Percentiles rank a stretch among this genome's conserved stretches.
Evolutionary conservation across 495 filamentous ascomycete genomes (phyloP).

Genomic region (Lophium mytilinum): DNA sequence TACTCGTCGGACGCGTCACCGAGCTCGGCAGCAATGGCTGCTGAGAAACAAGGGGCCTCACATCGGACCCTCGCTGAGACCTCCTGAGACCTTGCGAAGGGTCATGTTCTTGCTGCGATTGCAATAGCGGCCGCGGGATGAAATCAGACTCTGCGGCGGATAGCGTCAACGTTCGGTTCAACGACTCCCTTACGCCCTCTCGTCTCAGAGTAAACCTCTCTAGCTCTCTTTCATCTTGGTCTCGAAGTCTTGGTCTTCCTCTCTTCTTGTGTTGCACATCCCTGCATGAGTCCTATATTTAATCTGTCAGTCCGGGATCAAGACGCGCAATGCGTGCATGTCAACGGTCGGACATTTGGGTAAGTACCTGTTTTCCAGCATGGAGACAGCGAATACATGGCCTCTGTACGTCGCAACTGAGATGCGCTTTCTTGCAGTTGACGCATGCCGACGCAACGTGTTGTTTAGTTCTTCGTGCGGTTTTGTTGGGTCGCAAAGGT

Average conservation of each 20-base stretch:
- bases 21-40: not conserved
- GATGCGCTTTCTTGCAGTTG: conserved; percentile 94
- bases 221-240: conserved; percentile 50
- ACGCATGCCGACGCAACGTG: conserved; percentile 96
- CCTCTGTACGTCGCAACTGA: conserved; percentile 63
- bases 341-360: conserved; percentile 1
- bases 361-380: conserved; percentile 53
- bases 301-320: conserved; percentile 3
- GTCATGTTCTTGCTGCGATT: conserved; percentile 7
- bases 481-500: conserved; percentile 36
- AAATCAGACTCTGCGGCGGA: conserved; percentile 1
- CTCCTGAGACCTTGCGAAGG: conserved; percentile 7
- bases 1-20: conserved; percentile 6
- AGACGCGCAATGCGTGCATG: too few species aligned
- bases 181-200: conserved; percentile 4
- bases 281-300: conserved; percentile 64
- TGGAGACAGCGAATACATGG: conserved; percentile 56
- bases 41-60: conserved; percentile 1
- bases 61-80: conserved; percentile 7
- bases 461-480: conserved; percentile 79
- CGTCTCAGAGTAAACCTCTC: conserved; percentile 13
- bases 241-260: conserved; percentile 82
- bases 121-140: conserved; percentile 4
- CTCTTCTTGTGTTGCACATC: conserved; percentile 97
- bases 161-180: conserved; percentile 3